Base-by-base conservation (phyloP, 345 rosid species). In the Cardamine occulta region DNA sequence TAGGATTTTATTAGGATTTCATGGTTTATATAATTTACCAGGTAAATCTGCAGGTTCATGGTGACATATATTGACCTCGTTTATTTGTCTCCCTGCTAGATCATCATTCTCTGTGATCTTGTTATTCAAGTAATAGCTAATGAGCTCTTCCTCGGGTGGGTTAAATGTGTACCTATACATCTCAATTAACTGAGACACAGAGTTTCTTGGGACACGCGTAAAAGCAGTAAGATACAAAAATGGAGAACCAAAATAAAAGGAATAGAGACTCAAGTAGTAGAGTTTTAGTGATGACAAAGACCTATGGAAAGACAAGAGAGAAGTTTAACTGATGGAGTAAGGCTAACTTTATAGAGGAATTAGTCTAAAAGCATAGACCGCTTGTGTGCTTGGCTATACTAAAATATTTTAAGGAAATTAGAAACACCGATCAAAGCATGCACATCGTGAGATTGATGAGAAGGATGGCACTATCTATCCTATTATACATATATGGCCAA, bases 61-160 rank as follows among this genome's bases (percentile, higher is more conserved):
- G 52, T 49, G 74, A 8, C 74, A 67, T 59, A 75, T 75, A 62
- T 67, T 75, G 61, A 75, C 58, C 34, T 75, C 79, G 53, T 17
- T 40, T 28, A 75, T 75, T 32, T 66, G 73, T 12, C 5, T 75
- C 34, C 8, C 73, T 13, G 11, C 68, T 10, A 6, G 18, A 67
- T 60, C 79, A 75, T 66, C 61, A 0, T 75, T 59, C 1, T 19
- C 32, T 10, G 55, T 48, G 68, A 75, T 75, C 68, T 75, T 75
- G 62, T 67, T 75, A 29, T 74, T 74, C 51, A 74, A 48, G 61
- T 58, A 74, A 51, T 66, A 59, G 66, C 1, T 74, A 26, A 74
- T 58, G 42, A 74, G 73, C 12, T 74, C 79, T 24, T 74, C 79
- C 12, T 74, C 79, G 8, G 73, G 79, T 58, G 79, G 79, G 79